phyloP scores from a whole-genome alignment of 768 basidiomycete genomes.

The Strobilomyces echinocephalus region DNA sequence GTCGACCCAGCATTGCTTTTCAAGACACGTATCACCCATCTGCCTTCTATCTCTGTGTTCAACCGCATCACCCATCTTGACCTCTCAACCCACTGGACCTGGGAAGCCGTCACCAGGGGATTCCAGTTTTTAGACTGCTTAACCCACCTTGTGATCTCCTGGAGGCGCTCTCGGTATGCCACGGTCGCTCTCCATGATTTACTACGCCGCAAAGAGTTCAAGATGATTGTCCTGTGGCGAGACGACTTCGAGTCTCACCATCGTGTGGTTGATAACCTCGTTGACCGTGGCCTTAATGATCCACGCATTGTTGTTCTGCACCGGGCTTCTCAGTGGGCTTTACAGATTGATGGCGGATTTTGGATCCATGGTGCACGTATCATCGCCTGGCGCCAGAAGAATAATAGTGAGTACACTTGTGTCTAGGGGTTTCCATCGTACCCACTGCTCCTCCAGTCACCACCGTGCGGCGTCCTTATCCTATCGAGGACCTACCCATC shows the following conservation, averaged over 20 bases:
- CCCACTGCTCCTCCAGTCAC: too few species aligned
- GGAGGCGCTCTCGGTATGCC: neutral
- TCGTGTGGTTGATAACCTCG: neutral
- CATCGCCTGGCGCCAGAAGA: neutral
- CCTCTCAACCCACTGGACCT: neutral
- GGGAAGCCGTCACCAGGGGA: neutral
- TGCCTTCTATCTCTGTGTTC: neutral
- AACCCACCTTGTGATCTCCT: neutral
- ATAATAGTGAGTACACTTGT: neutral
- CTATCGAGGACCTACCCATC: too few species aligned
- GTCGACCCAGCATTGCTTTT: neutral
- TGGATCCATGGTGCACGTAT: neutral
- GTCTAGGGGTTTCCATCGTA: too few species aligned
- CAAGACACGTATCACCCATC: neutral
- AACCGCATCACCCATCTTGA: neutral
- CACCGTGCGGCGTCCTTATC: too few species aligned
- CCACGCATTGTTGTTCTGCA: neutral
- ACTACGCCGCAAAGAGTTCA: neutral
- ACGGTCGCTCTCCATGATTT: neutral
- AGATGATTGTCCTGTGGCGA: neutral
- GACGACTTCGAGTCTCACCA: neutral
- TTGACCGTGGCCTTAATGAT: neutral
- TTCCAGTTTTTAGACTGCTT: neutral
- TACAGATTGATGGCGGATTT: neutral
- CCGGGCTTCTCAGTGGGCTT: neutral